Evolutionary conservation across 73 alveolate genomes (phyloP), one percentile per base, ranked within the genome.

Genomic region (Paramecium bursaria): DNA sequence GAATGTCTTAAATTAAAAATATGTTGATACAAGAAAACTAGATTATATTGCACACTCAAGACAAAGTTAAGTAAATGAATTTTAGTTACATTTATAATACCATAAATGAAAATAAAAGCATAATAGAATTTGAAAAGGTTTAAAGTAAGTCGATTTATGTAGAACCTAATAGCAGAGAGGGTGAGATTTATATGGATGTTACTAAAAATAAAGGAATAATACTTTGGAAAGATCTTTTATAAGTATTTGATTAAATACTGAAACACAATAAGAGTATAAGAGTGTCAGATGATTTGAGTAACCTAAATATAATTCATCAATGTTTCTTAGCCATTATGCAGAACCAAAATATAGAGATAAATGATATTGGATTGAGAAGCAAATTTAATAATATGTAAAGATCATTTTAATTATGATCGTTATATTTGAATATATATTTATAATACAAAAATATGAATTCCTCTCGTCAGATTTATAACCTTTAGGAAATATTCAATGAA

Each of bases 401-500:
- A n/a, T n/a, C n/a, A n/a, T n/a, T n/a, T n/a, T n/a, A n/a, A n/a
- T n/a, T n/a, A n/a, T n/a, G n/a, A n/a, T n/a, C n/a, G n/a, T n/a
- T n/a, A n/a, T n/a, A n/a, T n/a, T n/a, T n/a, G n/a, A n/a, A n/a
- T n/a, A n/a, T n/a, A n/a, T n/a, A n/a, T n/a, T n/a, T n/a, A n/a
- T n/a, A n/a, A n/a, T n/a, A n/a, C n/a, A n/a, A n/a, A n/a, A n/a
- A n/a, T n/a, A 39, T 39, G 49, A 7, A 39, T 11, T 39, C 5
- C 5, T 39, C 49, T 39, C 5, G 49, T 7, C 11, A 39, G 49
- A 67, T 39, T 53, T 39, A 67, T 67, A 33, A 31, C 19, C 44
- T 39, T 13, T 5, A 19, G 39, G 82, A 67, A 15, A 46, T 67
- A 5, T 67, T 67, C 23, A 67, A 67, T 67, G 82, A 67, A 44